Percentiles rank a stretch among this genome's conserved stretches.
Conservation (phyloP, 208 protist species). For the Crithidia acanthocephali region DNA sequence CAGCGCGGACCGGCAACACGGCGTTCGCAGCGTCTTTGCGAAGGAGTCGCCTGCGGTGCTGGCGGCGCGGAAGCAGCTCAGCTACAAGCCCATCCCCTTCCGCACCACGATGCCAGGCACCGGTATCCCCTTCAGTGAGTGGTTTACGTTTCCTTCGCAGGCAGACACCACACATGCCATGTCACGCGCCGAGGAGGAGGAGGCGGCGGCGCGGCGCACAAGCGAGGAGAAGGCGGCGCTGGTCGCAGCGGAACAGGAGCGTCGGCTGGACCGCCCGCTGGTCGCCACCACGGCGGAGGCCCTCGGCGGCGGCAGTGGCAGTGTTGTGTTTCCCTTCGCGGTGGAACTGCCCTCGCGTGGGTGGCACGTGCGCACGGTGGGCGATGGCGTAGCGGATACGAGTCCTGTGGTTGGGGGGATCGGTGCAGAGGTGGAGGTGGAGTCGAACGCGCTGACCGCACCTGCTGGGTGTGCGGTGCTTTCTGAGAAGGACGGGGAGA, state of each 20-base stretch:
- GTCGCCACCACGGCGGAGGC: slow-evolving; percentile 28
- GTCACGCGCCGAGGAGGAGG: neutral
- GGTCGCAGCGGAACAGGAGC: slow-evolving; percentile 22
- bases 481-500: neutral
- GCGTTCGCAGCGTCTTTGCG: slow-evolving; percentile 79
- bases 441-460: slow-evolving; percentile 7
- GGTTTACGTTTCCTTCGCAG: slow-evolving; percentile 47
- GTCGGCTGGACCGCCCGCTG: slow-evolving; percentile 22
- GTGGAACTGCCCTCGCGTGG: slow-evolving; percentile 81
- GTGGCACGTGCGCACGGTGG: slow-evolving; percentile 43
- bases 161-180: neutral
- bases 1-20: slow-evolving; percentile 57
- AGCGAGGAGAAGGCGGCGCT: slow-evolving; percentile 7
- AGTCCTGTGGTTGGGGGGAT: neutral
- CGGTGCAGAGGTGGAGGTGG: slow-evolving; percentile 8
- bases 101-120: slow-evolving; percentile 55
- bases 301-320: slow-evolving; percentile 28
- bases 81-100: slow-evolving; percentile 54
- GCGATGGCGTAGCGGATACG: neutral
- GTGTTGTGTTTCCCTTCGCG: slow-evolving; percentile 62
- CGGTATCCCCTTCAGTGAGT: slow-evolving; percentile 68
- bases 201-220: neutral
- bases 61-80: slow-evolving; percentile 53
- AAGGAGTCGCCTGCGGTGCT: slow-evolving; percentile 71
- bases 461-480: neutral